These are phyloP conservation scores for Russula vinacea DNA, from an alignment of 768 basidiomycete genomes.

Conservation along the genomic window DNA sequence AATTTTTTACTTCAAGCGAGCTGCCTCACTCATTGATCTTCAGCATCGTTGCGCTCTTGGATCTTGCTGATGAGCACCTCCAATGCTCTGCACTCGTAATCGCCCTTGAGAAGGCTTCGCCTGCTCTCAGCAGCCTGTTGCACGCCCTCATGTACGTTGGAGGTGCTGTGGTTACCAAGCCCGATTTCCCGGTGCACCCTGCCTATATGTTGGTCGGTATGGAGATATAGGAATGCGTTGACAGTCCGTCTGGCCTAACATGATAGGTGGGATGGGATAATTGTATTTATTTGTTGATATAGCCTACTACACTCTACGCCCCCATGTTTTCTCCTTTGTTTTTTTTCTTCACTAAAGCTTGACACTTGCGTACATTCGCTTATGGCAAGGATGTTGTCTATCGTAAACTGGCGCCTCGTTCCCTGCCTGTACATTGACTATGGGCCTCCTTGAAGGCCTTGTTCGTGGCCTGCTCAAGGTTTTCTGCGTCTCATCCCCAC, in stretches of 20 bases:
- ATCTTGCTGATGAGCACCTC: conserved; percentile 82
- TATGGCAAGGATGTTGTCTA: not conserved
- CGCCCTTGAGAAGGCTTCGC: conserved; percentile 69
- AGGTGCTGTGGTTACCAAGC: conserved; percentile 78
- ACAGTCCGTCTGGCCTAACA: not conserved
- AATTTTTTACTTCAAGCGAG: conserved; percentile 8
- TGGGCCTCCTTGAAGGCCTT: conserved; percentile 14
- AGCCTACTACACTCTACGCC: not conserved
- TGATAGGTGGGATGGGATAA: not conserved
- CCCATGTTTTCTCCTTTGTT: not conserved
- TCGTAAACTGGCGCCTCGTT: not conserved
- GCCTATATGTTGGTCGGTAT: conserved; percentile 82
- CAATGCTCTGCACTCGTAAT: conserved; percentile 77
- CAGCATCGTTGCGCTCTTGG: conserved; percentile 82
- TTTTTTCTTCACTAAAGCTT: not conserved
- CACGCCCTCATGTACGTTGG: conserved; percentile 94
- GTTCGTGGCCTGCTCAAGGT: conserved; percentile 14
- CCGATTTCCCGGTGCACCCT: conserved; percentile 70
- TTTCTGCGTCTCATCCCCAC: conserved; percentile 5
- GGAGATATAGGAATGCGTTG: conserved; percentile 49
- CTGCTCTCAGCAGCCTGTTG: conserved; percentile 66
- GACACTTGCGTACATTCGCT: not conserved
- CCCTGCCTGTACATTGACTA: conserved; percentile 1
- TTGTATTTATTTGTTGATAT: not conserved
- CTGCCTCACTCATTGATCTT: conserved; percentile 9